Percentiles rank a stretch among this genome's conserved stretches.
phyloP scores from a whole-genome alignment of 257 asterid species.

The Solanum medicagineum region DNA sequence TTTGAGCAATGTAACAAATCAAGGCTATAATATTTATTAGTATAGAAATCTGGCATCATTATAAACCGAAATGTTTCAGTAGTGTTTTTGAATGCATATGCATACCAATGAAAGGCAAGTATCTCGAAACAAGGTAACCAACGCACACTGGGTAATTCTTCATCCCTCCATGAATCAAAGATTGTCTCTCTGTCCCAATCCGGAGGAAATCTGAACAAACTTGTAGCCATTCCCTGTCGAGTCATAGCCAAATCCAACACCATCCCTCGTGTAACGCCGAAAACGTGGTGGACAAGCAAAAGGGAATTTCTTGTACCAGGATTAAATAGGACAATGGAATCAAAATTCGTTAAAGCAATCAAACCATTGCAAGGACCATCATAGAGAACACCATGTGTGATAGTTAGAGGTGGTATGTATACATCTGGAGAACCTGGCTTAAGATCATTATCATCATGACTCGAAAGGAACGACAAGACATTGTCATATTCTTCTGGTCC shows the following conservation, averaged over 20 bases:
- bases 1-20: not conserved
- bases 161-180: not conserved
- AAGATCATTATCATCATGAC: not conserved
- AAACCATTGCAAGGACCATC: not conserved
- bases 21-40: not conserved
- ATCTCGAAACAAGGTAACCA: not conserved
- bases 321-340: not conserved
- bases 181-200: not conserved
- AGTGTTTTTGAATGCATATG: not conserved
- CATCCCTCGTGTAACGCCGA: too few species aligned
- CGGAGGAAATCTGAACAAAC: not conserved
- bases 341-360: not conserved
- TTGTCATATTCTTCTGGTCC: not conserved
- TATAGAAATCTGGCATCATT: not conserved
- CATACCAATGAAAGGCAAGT: not conserved
- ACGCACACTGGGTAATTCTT: not conserved
- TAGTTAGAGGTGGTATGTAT: not conserved
- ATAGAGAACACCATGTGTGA: not conserved
- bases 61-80: not conserved
- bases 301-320: not conserved
- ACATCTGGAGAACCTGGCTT: not conserved
- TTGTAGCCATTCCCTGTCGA: not conserved
- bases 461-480: not conserved
- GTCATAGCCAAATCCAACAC: not conserved
- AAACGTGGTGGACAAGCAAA: not conserved